Conservation (phyloP, 306 rosid genomes). For the Spatholobus suberectus region DNA sequence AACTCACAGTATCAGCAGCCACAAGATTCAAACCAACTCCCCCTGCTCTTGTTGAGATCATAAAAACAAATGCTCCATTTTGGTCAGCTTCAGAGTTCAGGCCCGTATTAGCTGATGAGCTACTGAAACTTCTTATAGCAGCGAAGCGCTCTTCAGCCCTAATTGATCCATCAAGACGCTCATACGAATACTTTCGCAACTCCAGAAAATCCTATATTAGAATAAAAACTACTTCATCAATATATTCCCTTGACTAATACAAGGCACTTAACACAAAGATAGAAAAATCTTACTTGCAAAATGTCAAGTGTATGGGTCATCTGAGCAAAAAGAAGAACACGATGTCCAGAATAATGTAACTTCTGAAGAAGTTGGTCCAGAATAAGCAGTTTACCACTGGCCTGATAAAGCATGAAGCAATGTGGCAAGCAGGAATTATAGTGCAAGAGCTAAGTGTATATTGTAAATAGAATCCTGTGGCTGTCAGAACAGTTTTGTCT, state of each 20-base stretch:
- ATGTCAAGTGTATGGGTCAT: conserved; percentile 98
- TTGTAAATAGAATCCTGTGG: neutral
- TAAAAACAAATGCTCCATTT: conserved; percentile 80
- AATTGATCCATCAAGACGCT: conserved; percentile 97
- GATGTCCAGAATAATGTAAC: conserved; percentile 76
- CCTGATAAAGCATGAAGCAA: conserved; percentile 56
- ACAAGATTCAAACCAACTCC: conserved; percentile 98
- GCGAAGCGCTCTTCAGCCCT: conserved; percentile 99
- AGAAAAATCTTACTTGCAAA: conserved; percentile 68
- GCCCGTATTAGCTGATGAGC: conserved; percentile 53
- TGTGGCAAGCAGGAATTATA: conserved; percentile 21
- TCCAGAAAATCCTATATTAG: conserved; percentile 79
- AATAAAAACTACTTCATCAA: conserved; percentile 33
- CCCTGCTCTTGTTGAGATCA: conserved; percentile 98
- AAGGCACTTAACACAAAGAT: conserved; percentile 21
- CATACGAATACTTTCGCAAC: conserved; percentile 82
- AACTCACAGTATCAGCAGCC: conserved; percentile 94
- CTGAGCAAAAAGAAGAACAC: conserved; percentile 91
- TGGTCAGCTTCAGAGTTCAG: conserved; percentile 58
- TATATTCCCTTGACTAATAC: conserved; percentile 22
- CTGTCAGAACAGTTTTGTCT: too few relatives aligned
- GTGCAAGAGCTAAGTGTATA: conserved; percentile 24
- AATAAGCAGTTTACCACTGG: conserved; percentile 88
- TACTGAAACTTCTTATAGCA: conserved; percentile 93
- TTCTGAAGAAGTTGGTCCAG: conserved; percentile 90